Base-by-base conservation (phyloP, 2,329 filamentous ascomycete species). In the Colletotrichum sp. region DNA sequence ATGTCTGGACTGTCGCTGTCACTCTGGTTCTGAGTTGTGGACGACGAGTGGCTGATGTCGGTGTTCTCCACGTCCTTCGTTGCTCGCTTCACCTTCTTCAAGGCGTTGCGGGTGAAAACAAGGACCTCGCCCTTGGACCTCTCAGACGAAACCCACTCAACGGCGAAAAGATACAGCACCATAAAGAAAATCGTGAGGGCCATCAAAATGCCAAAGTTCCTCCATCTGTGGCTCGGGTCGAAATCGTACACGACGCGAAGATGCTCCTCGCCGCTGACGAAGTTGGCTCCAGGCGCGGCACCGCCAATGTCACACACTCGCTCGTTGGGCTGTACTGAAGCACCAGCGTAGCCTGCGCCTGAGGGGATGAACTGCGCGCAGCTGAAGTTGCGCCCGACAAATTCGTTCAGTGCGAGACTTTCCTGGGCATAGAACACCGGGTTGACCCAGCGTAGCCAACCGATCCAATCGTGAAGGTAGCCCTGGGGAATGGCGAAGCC, bases 351-450 rank as follows among this genome's bases (percentile, higher is more conserved):
- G 2, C 68, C 64, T 9, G n/a, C 18, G 21, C 72, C 72, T 5
- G 32, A 21, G 2, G 72, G 72, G 21, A 80, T 70, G 74, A 83
- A 74, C 59, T 77, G 13, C 26, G 80, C 18, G 79, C 80, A 65
- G 2, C 75, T 68, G 79, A 90, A 93, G 0, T 85, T 76, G 6
- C 90, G 87, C 26, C 87, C 87, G 63, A 89, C 77, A 87, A 89
- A 88, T 78, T 95, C 93, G 78, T 94, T 95, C 0, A 91, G 83
- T 74, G 94, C 84, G 3, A 95, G 90, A 3, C 90, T 90, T 81
- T 95, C 93, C 78, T 93, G 94, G 1, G 90, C 88, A 79, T 94
- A 95, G 0, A 84, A 80, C 3, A 79, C 81, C 0, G 89, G 89
- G 72, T 90, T 90, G 75, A 90, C 80, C 70, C 89, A 91, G 78